Evolutionary conservation across 106 monocot species (phyloP).

Genomic region (Triglochin maritima): DNA sequence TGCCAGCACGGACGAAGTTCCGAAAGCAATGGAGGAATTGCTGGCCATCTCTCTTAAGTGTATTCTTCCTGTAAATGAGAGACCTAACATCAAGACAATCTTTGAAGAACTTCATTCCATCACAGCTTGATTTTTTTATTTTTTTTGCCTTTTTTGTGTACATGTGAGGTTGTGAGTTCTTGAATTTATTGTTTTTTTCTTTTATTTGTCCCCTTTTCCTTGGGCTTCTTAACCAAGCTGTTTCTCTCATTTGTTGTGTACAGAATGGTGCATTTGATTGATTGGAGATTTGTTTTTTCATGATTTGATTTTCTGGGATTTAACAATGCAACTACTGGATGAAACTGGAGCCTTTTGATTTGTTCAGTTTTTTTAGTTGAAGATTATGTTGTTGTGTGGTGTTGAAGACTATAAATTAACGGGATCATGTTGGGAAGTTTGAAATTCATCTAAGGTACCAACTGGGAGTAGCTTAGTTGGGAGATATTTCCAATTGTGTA

Average conservation of each 20-base stretch:
- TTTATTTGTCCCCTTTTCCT: not conserved
- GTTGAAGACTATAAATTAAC: no score
- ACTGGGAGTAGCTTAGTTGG: no score
- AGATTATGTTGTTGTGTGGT: no score
- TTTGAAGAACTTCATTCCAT: conserved; percentile 21
- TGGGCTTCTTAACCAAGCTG: not conserved
- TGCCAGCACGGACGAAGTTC: conserved; percentile 11
- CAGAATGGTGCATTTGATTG: conserved; percentile 1
- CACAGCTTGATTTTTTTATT: not conserved
- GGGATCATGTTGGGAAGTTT: no score
- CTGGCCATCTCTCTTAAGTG: conserved; percentile 20
- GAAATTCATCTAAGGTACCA: no score
- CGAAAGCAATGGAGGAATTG: conserved; percentile 18
- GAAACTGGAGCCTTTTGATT: no score
- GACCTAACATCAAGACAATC: conserved; percentile 11
- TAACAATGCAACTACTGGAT: not conserved
- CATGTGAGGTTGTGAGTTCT: conserved; percentile 2
- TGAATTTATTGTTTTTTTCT: not conserved
- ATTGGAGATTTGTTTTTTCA: conserved; percentile 2
- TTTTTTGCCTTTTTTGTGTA: not conserved
- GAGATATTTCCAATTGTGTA: no score
- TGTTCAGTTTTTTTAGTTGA: no score
- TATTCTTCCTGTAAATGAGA: conserved; percentile 25
- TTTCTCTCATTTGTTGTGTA: conserved; percentile 2
- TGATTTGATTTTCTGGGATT: not conserved